Evolutionary conservation across 164 flowering plant species (phyloP).

Genomic region (Macadamia tetraphylla): DNA sequence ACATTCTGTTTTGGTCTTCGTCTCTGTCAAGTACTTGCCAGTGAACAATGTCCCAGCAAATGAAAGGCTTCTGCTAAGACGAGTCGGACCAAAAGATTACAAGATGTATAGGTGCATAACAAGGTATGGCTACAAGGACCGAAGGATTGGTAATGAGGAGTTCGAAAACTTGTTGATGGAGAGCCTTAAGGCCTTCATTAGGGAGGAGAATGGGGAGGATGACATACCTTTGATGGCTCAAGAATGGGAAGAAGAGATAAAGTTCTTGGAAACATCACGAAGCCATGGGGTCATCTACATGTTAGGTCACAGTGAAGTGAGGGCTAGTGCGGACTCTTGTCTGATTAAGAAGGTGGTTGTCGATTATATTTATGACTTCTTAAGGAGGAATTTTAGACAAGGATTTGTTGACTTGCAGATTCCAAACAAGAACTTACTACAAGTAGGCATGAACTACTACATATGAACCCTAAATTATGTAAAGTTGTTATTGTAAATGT

Average conservation of each 20-base stretch:
- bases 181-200: conserved; percentile 15
- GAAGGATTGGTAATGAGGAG: conserved; percentile 16
- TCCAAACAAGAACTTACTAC: conserved; percentile 17
- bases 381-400: conserved; percentile 21
- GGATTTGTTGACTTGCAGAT: conserved; percentile 17
- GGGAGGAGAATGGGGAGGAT: conserved; percentile 11
- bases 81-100: conserved; percentile 20
- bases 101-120: conserved; percentile 21
- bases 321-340: conserved; percentile 16
- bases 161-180: conserved; percentile 20
- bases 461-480: conserved; percentile 5
- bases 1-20: conserved; percentile 27
- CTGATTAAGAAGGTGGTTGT: conserved; percentile 14
- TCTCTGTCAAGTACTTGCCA: conserved; percentile 21
- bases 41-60: conserved; percentile 20
- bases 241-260: conserved; percentile 8
- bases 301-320: conserved; percentile 22
- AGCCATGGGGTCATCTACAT: conserved; percentile 16
- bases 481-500: background rate
- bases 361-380: conserved; percentile 19
- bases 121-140: conserved; percentile 18
- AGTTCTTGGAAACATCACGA: conserved; percentile 14
- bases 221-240: background rate
- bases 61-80: conserved; percentile 16
- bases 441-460: conserved; percentile 22